Evolutionary conservation across 2,329 filamentous ascomycete genomes (phyloP).

Genomic region (Colletotrichum orbiculare): DNA sequence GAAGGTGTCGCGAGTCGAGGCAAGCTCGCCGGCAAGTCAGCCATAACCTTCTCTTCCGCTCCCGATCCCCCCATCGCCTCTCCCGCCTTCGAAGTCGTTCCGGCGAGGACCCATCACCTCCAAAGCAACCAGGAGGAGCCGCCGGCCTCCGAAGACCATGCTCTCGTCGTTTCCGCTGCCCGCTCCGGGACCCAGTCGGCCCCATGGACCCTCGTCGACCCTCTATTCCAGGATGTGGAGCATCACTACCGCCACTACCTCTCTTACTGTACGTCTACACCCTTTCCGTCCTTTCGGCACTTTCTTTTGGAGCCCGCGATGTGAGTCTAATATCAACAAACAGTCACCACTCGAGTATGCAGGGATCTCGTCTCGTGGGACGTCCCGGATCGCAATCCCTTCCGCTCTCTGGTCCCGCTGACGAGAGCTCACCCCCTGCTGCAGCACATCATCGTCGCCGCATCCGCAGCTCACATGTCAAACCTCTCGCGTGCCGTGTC

Average conservation of each 20-base stretch:
- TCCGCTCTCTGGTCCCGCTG: conserved; percentile 56
- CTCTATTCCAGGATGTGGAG: conserved; percentile 65
- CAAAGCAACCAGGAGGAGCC: not conserved
- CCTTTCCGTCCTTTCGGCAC: not conserved
- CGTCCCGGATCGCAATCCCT: conserved; percentile 56
- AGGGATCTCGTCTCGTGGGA: conserved; percentile 63
- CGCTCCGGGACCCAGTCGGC: conserved; percentile 39
- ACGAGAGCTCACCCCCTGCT: conserved; percentile 54
- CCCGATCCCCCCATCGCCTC: not conserved
- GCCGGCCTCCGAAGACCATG: not conserved
- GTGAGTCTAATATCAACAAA: conserved; percentile 13
- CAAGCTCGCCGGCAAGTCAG: conserved; percentile 54
- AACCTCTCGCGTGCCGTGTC: conserved; percentile 49
- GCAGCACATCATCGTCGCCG: conserved; percentile 59
- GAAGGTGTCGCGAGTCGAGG: conserved; percentile 57
- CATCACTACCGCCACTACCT: conserved; percentile 55
- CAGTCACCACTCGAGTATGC: conserved; percentile 63
- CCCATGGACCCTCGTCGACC: conserved; percentile 55
- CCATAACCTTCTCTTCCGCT: conserved; percentile 43
- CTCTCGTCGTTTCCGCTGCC: conserved; percentile 39
- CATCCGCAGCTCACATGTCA: conserved; percentile 60
- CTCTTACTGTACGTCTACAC: conserved; percentile 50
- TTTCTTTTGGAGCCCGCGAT: conserved; percentile 17
- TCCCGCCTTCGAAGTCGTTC: not conserved
- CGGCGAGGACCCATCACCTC: not conserved